These are phyloP conservation scores for Melampsora americana DNA, from an alignment of 1,284 basidiomycete genomes.

Conservation along the genomic window DNA sequence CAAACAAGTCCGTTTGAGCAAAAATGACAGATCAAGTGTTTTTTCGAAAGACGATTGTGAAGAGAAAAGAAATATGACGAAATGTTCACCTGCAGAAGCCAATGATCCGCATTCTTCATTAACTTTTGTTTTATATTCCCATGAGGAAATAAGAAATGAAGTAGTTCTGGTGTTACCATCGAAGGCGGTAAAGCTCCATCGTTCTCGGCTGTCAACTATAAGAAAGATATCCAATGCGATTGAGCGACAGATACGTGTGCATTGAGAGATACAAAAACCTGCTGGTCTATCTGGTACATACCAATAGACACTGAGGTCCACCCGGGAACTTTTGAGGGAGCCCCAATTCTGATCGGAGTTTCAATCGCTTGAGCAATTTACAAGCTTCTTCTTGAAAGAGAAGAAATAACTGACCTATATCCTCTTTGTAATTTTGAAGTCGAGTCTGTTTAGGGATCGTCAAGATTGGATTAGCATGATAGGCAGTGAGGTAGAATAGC, in stretches of 20 bases:
- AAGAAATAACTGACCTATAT: neutral
- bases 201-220: neutral
- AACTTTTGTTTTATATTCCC: slow-evolving; percentile 12
- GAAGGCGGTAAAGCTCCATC: slow-evolving; percentile 15
- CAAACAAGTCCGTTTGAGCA: neutral
- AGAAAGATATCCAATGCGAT: no score
- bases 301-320: neutral
- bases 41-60: neutral
- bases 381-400: neutral
- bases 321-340: neutral
- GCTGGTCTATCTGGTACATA: no score
- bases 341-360: neutral
- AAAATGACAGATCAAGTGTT: neutral
- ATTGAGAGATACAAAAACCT: no score
- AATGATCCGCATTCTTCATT: slow-evolving; percentile 22
- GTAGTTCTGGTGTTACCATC: slow-evolving; percentile 17
- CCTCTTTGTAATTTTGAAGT: neutral
- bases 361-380: neutral
- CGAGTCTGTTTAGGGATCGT: neutral
- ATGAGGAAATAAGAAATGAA: slow-evolving; percentile 11
- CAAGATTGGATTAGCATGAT: neutral
- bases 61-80: neutral
- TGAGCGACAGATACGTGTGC: no score
- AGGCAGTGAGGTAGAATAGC: no score
- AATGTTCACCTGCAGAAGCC: slow-evolving; percentile 12